These are phyloP conservation scores for Gloeopeniophorella convolvens DNA, from an alignment of 768 basidiomycete genomes.

Conservation along the genomic window DNA sequence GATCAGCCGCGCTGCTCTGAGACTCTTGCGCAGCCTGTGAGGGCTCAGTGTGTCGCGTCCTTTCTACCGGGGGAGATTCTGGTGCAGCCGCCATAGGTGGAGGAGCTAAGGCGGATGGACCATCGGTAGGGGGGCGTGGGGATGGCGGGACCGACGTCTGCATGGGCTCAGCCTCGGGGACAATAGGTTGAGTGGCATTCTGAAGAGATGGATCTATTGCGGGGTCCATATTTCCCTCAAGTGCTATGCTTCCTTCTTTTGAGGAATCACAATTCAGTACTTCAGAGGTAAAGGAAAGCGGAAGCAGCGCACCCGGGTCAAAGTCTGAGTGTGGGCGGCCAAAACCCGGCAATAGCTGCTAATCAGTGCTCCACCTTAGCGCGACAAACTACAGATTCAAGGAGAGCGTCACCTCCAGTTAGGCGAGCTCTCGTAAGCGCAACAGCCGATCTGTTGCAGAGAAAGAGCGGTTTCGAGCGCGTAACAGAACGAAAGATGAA, in stretches of 20 bases:
- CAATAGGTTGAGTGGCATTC: not conserved
- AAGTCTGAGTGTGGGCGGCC: too few relatives aligned
- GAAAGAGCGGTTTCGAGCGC: too few relatives aligned
- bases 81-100: not conserved
- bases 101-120: not conserved
- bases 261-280: too few relatives aligned
- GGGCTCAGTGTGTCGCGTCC: not conserved
- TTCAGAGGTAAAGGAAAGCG: too few relatives aligned
- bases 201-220: constrained; percentile 1
- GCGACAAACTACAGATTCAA: too few relatives aligned
- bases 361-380: too few relatives aligned
- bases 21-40: constrained; percentile 8
- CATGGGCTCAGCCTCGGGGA: not conserved
- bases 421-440: too few relatives aligned
- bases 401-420: too few relatives aligned
- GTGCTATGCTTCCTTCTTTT: not conserved
- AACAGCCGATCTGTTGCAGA: too few relatives aligned
- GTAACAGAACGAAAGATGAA: too few relatives aligned
- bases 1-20: constrained; percentile 22
- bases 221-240: constrained; percentile 5
- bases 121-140: not conserved
- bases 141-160: not conserved
- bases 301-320: too few relatives aligned
- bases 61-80: constrained; percentile 1
- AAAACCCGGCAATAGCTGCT: too few relatives aligned